phyloP scores from a whole-genome alignment of 257 asterid species.

The Plantago major region DNA sequence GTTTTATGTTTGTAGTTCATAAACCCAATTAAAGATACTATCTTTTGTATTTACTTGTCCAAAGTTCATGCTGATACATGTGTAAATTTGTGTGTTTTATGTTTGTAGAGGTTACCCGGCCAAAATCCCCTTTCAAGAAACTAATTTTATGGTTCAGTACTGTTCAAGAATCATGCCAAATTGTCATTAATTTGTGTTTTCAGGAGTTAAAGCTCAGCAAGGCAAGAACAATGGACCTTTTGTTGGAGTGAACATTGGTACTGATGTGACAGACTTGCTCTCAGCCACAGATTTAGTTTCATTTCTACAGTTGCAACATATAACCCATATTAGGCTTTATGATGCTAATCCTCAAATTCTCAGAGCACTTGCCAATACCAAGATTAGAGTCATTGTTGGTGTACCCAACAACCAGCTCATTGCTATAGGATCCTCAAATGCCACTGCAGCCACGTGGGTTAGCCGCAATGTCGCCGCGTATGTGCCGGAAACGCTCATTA shows the following conservation, averaged over 20 bases:
- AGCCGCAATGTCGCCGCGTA: constrained; percentile 81
- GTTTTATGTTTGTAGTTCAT: too few relatives aligned
- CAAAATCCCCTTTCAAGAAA: constrained; percentile 14
- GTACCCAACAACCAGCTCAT: constrained; percentile 94
- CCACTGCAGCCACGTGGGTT: constrained; percentile 96
- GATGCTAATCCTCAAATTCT: constrained; percentile 75
- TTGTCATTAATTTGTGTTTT: constrained; percentile 18
- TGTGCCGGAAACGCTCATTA: constrained; percentile 78
- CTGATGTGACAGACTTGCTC: constrained; percentile 66
- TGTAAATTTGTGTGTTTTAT: not conserved
- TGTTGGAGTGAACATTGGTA: constrained; percentile 93
- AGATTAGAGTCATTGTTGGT: constrained; percentile 74
- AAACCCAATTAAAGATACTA: not conserved
- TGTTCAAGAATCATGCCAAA: not conserved
- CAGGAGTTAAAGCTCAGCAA: constrained; percentile 56
- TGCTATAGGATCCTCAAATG: constrained; percentile 89
- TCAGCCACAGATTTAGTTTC: constrained; percentile 63
- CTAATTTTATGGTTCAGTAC: not conserved
- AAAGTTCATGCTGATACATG: not conserved
- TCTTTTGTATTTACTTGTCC: not conserved
- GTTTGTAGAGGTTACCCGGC: not conserved
- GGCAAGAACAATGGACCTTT: constrained; percentile 55
- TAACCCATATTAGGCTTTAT: constrained; percentile 75
- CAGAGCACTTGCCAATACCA: constrained; percentile 74
- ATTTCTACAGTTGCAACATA: constrained; percentile 69